phyloP scores from a whole-genome alignment of 305 asterid genomes.

The Fraxinus greggii region DNA sequence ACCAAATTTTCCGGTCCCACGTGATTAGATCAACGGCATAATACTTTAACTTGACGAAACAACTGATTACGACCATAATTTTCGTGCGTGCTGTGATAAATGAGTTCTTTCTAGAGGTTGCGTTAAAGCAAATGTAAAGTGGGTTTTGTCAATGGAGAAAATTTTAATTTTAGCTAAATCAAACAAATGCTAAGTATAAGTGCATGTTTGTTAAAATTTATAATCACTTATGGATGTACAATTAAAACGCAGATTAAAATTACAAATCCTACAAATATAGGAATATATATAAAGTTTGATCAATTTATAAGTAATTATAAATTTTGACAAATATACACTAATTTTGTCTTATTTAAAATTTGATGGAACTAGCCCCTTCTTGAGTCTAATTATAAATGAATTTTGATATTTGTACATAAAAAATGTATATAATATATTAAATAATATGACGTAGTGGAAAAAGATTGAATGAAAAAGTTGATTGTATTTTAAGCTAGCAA shows the following conservation, averaged over 20 bases:
- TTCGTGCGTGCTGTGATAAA: not conserved
- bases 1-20: not conserved
- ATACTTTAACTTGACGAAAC: constrained; percentile 21
- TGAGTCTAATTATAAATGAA: not conserved
- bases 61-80: not conserved
- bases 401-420: no score
- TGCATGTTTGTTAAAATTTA: no score
- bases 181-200: no score
- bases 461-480: no score
- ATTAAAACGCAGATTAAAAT: no score
- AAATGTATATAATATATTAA: no score
- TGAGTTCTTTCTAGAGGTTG: not conserved
- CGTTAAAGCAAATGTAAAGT: not conserved
- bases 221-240: no score
- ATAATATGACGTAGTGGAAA: no score
- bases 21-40: not conserved
- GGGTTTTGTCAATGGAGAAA: not conserved
- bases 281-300: not conserved
- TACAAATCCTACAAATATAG: no score
- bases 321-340: no score
- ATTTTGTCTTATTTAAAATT: not conserved
- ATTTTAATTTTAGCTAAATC: not conserved
- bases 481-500: no score
- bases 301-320: no score
- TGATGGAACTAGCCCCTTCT: not conserved